Percentiles rank a stretch among this genome's conserved stretches.
phyloP scores from a whole-genome alignment of 345 rosid species.

The Citrus medica region DNA sequence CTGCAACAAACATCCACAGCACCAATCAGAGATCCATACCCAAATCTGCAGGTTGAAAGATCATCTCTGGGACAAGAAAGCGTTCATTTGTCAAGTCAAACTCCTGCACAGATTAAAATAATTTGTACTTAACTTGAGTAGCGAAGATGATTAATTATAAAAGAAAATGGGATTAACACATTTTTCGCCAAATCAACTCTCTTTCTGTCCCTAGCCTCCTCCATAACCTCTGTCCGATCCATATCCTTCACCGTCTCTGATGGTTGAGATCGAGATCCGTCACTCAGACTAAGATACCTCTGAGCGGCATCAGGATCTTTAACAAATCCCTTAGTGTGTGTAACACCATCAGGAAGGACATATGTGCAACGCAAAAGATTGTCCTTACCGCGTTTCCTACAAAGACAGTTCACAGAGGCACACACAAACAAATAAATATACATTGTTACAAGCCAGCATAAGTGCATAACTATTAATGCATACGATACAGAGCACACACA shows the following conservation, averaged over 20 bases:
- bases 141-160: not conserved
- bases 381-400: slow-evolving; percentile 53
- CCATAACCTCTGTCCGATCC: slow-evolving; percentile 30
- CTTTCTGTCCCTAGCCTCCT: slow-evolving; percentile 44
- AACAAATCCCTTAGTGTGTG: slow-evolving; percentile 77
- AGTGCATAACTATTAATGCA: not conserved
- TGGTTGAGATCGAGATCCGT: slow-evolving; percentile 16
- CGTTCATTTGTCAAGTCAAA: slow-evolving; percentile 90
- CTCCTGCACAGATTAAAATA: slow-evolving; percentile 54
- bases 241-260: slow-evolving; percentile 17
- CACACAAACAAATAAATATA: not conserved
- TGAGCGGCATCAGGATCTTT: slow-evolving; percentile 64
- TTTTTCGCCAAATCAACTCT: slow-evolving; percentile 63
- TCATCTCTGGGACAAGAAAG: slow-evolving; percentile 92
- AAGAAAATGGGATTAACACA: slow-evolving; percentile 30
- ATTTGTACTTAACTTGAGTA: not conserved
- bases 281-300: slow-evolving; percentile 34
- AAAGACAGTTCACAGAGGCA: not conserved
- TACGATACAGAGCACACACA: not conserved
- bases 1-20: not conserved
- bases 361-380: slow-evolving; percentile 67
- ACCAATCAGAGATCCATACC: slow-evolving; percentile 36
- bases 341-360: slow-evolving; percentile 85
- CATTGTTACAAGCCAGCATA: not conserved
- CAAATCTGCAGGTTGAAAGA: slow-evolving; percentile 92